phyloP scores from a whole-genome alignment of 176 grass and related monocot genomes.

The Rhynchospora tenuis region DNA sequence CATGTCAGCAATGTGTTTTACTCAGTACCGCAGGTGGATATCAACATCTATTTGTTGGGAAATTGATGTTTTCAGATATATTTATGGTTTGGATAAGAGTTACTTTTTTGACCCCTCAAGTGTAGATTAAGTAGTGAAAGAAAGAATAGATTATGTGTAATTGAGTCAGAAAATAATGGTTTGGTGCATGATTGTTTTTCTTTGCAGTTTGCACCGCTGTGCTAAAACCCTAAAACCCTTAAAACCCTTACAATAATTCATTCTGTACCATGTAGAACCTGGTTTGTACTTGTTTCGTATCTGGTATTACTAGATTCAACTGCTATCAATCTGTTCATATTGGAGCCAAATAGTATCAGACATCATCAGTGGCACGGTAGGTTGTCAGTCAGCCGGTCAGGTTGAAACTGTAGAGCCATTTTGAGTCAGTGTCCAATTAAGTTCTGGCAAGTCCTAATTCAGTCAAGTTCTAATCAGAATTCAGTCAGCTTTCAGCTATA shows the following conservation, averaged over 20 bases:
- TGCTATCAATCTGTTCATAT: neutral
- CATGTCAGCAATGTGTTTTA: slow-evolving; percentile 84
- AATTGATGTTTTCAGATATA: neutral
- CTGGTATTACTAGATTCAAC: neutral
- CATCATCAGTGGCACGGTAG: neutral
- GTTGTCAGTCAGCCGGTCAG: neutral
- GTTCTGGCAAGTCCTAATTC: neutral
- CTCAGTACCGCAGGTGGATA: slow-evolving; percentile 51
- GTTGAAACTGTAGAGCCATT: neutral
- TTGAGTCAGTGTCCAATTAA: neutral
- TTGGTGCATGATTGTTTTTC: neutral
- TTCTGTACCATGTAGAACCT: neutral
- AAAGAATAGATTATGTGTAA: neutral
- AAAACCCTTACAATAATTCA: neutral
- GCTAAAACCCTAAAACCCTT: slow-evolving; percentile 10
- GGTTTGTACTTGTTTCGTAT: neutral
- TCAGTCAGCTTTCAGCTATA: neutral
- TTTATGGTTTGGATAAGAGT: neutral
- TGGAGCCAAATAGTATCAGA: neutral
- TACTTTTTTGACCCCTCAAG: neutral
- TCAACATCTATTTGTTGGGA: neutral
- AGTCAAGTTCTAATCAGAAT: neutral
- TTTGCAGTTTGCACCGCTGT: neutral
- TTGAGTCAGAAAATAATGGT: neutral
- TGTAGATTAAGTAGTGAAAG: neutral